Conservation (phyloP, 768 basidiomycete species). For the Psilocybe subaeruginosa region DNA sequence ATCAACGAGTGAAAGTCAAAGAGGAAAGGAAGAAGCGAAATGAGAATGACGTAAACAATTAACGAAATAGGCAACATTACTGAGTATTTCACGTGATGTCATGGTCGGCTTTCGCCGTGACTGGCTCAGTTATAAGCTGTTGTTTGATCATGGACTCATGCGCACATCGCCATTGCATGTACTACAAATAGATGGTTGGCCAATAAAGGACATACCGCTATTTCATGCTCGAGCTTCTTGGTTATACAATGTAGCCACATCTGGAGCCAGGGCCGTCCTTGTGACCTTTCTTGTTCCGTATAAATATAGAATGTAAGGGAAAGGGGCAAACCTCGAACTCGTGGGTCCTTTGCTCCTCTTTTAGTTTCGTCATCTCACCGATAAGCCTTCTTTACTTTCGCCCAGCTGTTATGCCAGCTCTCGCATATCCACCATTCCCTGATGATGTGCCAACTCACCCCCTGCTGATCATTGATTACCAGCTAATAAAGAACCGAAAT, state of each 20-base stretch:
- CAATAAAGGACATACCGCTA: neutral
- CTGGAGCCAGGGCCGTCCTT: neutral
- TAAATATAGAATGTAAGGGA: neutral
- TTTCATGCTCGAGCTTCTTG: neutral
- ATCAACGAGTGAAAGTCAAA: too few species aligned
- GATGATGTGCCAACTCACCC: slow-evolving; percentile 55
- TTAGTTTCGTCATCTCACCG: neutral
- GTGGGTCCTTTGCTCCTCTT: neutral
- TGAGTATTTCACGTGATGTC: too few species aligned
- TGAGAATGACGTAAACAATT: too few species aligned
- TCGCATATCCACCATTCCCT: slow-evolving; percentile 47
- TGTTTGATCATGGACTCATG: too few species aligned
- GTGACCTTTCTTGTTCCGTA: neutral
- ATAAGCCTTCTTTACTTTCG: neutral
- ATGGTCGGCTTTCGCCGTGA: too few species aligned
- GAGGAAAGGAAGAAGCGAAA: too few species aligned
- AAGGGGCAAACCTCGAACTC: neutral
- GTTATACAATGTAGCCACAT: neutral
- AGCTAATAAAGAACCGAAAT: slow-evolving; percentile 44
- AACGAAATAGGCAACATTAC: too few species aligned
- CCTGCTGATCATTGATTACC: slow-evolving; percentile 58
- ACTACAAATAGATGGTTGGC: too few species aligned
- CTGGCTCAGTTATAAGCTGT: too few species aligned
- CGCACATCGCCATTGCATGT: too few species aligned
- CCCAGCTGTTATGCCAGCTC: slow-evolving; percentile 19